Evolutionary conservation across 768 basidiomycete genomes (phyloP).

Genomic region (Cantharellus cinnabarinus): DNA sequence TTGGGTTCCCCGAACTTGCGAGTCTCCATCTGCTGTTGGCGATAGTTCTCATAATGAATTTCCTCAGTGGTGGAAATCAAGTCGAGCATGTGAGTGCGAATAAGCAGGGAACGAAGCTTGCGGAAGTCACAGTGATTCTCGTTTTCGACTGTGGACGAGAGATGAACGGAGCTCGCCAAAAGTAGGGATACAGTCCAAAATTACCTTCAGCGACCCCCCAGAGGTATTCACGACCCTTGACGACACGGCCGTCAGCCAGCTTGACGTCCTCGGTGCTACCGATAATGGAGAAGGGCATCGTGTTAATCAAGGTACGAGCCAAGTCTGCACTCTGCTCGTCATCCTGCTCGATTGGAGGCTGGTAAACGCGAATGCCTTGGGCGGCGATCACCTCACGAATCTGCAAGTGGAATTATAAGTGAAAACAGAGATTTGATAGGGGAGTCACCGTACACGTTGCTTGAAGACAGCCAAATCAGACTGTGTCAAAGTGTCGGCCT

Average conservation of each 20-base stretch:
- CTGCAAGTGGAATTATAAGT: slow-evolving; percentile 18
- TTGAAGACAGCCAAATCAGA: slow-evolving; percentile 84
- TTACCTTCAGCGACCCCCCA: slow-evolving; percentile 99
- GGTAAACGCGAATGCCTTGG: slow-evolving; percentile 89
- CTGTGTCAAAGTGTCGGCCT: slow-evolving; percentile 93
- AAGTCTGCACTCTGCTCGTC: slow-evolving; percentile 75
- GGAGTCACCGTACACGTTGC: slow-evolving; percentile 43
- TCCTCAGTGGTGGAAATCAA: slow-evolving; percentile 93
- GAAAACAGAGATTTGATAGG: not conserved
- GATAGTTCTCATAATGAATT: slow-evolving; percentile 91
- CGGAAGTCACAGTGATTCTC: slow-evolving; percentile 99
- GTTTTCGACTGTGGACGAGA: slow-evolving; percentile 57
- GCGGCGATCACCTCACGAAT: slow-evolving; percentile 77
- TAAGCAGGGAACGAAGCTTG: slow-evolving; percentile 84
- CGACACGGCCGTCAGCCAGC: slow-evolving; percentile 73
- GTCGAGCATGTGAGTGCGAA: slow-evolving; percentile 97
- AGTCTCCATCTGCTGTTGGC: slow-evolving; percentile 98
- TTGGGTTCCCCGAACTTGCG: slow-evolving; percentile 97
- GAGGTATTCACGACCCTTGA: slow-evolving; percentile 95
- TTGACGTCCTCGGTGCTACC: slow-evolving; percentile 89
- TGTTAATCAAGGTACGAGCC: slow-evolving; percentile 66
- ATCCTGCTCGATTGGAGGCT: slow-evolving; percentile 78
- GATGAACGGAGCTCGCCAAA: not conserved
- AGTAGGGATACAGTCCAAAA: not conserved
- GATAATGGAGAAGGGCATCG: slow-evolving; percentile 97